Percentiles rank a stretch among this genome's conserved stretches.
Conservation (phyloP, 495 filamentous ascomycete genomes). For the Neurospora cerealis region DNA sequence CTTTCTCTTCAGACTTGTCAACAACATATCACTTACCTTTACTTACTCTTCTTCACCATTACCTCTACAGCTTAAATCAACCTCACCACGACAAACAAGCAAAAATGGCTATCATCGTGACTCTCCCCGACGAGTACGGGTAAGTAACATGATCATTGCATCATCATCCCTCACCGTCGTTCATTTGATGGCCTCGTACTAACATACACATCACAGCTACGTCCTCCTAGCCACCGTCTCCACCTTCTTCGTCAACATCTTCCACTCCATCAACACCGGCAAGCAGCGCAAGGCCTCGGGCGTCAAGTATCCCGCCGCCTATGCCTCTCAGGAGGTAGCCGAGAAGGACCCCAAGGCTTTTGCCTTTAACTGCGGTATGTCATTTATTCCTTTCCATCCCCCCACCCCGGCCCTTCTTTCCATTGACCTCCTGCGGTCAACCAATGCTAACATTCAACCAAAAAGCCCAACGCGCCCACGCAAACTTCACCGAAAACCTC, state of each 20-base stretch:
- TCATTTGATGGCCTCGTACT: background rate
- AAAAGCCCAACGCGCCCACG: constrained; percentile 58
- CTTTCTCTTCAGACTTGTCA: too few relatives aligned
- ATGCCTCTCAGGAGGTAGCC: constrained; percentile 48
- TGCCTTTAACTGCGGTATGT: constrained; percentile 39
- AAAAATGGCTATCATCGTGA: constrained; percentile 18
- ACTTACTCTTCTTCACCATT: too few relatives aligned
- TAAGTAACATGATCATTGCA: constrained; percentile 21
- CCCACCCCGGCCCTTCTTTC: too few relatives aligned
- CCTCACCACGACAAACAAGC: background rate
- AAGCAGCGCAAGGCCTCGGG: constrained; percentile 42
- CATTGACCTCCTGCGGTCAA: too few relatives aligned
- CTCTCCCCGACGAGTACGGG: constrained; percentile 33
- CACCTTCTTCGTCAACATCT: constrained; percentile 45
- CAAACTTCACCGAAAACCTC: constrained; percentile 60
- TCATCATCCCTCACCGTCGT: background rate
- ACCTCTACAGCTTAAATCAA: too few relatives aligned
- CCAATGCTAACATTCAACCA: constrained; percentile 14
- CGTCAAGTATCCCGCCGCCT: constrained; percentile 54
- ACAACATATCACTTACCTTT: too few relatives aligned
- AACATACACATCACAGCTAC: constrained; percentile 25
- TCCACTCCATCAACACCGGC: constrained; percentile 39
- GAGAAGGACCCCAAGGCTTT: constrained; percentile 44
- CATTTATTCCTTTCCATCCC: too few relatives aligned
- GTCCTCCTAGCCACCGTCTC: constrained; percentile 53